Base-by-base conservation (phyloP, 306 rosid species). In the Gastrolobium villosum region DNA sequence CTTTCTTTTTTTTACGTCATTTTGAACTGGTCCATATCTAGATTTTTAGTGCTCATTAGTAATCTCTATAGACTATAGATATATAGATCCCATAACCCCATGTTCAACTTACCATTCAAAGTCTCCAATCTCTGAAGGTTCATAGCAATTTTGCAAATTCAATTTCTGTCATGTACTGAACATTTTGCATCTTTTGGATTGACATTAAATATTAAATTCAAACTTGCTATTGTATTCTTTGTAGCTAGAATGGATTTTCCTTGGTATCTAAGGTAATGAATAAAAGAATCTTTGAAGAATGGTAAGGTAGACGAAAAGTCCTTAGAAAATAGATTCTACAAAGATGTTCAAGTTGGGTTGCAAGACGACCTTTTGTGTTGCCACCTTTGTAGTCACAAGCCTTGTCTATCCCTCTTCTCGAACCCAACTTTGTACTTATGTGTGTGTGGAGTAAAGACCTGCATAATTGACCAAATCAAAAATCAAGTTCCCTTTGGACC, bases 391-490 rank as follows among this genome's bases (percentile, higher is more conserved):
- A 36, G 34, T 26, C 53, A 64, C 9, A 60, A 14, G 7, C 43
- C 59, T 49, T 7, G 11, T 65, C 14, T 65, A 6, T 5, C 11
- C 32, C 48, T 9, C 59, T 59, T 70, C 48, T 35, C 36, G 39
- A 3, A 20, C 34, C 39, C 52, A 10, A 53, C 37, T 54, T 65
- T 44, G 14, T 74, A 49, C 28, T 9, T 10, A 1, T 30, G 71
- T 30, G 71, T 30, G 71, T 41, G 50, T 4, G 11, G 2, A 81
- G 64, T 85, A 83, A 72, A 41, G 35, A 34, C 10, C 10, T 30
- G 4, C 32, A 77, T 52, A 44, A 39, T 72, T 72, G 83, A 81
- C 85, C 32, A 10, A 15, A 61, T 81, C 79, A 71, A 61, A 30
- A 26, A 8, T 32, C 43, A 64, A 74, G 15, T 3, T 74, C 34